These are phyloP conservation scores for Vigna reflexopilosa DNA, from an alignment of 306 rosid species.

Conservation along the genomic window DNA sequence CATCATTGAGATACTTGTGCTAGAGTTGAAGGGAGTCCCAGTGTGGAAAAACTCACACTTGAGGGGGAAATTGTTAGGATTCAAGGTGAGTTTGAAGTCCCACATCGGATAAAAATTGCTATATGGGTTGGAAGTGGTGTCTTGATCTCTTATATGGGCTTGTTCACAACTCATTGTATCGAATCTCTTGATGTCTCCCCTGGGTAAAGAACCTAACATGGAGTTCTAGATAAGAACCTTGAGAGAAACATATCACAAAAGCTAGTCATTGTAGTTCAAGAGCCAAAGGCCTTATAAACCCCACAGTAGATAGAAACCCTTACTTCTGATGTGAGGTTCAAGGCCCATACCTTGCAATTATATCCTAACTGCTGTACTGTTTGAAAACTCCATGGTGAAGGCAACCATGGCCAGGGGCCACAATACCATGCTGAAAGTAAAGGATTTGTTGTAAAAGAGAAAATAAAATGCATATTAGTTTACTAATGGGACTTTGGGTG, in stretches of 20 bases:
- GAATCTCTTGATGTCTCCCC: too few species aligned
- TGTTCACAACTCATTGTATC: too few species aligned
- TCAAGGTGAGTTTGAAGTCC: too few species aligned
- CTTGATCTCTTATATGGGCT: too few species aligned
- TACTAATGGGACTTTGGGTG: not conserved
- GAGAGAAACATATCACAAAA: not conserved
- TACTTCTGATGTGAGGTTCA: not conserved
- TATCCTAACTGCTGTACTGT: not conserved
- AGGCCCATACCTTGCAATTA: not conserved
- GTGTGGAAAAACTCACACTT: too few species aligned
- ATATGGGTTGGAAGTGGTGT: too few species aligned
- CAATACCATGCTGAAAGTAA: constrained; percentile 18
- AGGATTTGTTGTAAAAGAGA: constrained; percentile 3
- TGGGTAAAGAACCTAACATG: too few species aligned
- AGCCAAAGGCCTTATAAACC: not conserved
- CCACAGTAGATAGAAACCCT: not conserved
- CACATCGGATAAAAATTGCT: too few species aligned
- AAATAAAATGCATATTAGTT: constrained; percentile 8
- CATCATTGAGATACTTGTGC: too few species aligned
- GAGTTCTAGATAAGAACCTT: constrained; percentile 3
- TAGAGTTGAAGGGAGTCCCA: too few species aligned
- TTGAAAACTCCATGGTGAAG: not conserved
- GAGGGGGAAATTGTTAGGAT: too few species aligned
- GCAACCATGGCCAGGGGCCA: not conserved
- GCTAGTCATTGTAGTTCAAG: not conserved